These are phyloP conservation scores for Acer campestre DNA, from an alignment of 345 rosid species.

Conservation along the genomic window DNA sequence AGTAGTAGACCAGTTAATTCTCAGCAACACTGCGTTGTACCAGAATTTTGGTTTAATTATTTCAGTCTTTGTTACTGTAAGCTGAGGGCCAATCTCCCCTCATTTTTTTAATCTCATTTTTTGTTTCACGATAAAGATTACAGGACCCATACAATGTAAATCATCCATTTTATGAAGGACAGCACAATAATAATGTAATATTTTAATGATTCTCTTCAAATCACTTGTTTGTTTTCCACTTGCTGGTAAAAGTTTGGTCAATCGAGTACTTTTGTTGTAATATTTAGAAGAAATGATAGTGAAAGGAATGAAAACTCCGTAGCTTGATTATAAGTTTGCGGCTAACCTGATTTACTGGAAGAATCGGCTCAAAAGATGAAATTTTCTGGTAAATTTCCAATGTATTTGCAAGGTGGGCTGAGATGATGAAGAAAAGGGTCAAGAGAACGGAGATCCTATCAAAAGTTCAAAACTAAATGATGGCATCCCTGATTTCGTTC, in stretches of 20 bases:
- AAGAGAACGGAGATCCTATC: constrained; percentile 37
- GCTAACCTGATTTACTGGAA: constrained; percentile 65
- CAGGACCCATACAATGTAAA: constrained; percentile 16
- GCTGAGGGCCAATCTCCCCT: constrained; percentile 18
- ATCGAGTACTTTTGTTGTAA: too few relatives aligned
- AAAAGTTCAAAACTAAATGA: constrained; percentile 18
- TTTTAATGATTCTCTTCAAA: constrained; percentile 9
- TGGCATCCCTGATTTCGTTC: constrained; percentile 12
- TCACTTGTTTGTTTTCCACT: background rate
- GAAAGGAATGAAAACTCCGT: constrained; percentile 90
- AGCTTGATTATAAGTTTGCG: constrained; percentile 80
- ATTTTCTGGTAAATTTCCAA: constrained; percentile 71
- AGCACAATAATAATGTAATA: background rate
- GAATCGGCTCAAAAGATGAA: constrained; percentile 77
- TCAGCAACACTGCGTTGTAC: constrained; percentile 1
- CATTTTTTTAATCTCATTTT: background rate
- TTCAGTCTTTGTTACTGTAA: constrained; percentile 16
- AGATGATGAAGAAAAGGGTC: constrained; percentile 56
- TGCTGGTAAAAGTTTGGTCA: background rate
- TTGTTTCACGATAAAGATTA: constrained; percentile 23
- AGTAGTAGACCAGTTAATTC: background rate
- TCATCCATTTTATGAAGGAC: constrained; percentile 2
- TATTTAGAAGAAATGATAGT: constrained; percentile 80
- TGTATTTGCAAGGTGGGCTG: constrained; percentile 66
- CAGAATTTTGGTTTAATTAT: constrained; percentile 14